These are phyloP conservation scores for Orbilia blumenaviensis DNA, from an alignment of 2,329 filamentous ascomycete species.

Conservation along the genomic window DNA sequence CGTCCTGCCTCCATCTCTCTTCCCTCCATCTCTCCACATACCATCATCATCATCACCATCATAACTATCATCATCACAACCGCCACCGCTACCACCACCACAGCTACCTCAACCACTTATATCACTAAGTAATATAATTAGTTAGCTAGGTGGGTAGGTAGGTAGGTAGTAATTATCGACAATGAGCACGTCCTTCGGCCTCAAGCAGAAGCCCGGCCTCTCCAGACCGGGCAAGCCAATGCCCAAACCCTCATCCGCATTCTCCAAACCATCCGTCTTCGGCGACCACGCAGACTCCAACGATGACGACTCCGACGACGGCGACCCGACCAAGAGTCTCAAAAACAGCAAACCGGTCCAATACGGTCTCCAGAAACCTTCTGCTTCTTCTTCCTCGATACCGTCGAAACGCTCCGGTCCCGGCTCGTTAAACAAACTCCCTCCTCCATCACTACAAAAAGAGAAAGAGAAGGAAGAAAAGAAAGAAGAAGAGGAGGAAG, in stretches of 20 bases:
- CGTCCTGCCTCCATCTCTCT: conserved; percentile 1
- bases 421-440: conserved; percentile 63
- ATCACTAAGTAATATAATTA: too few relatives aligned
- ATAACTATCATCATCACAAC: conserved; percentile 62
- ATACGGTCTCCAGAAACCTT: conserved; percentile 60
- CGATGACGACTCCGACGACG: conserved; percentile 60
- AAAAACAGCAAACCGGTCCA: conserved; percentile 58
- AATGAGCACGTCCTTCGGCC: conserved; percentile 71
- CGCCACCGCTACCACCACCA: too few relatives aligned
- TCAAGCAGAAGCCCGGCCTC: conserved; percentile 59
- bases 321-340: conserved; percentile 62
- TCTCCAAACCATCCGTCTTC: conserved; percentile 42
- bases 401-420: conserved; percentile 56
- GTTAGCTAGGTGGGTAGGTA: too few relatives aligned
- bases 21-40: not conserved
- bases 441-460: conserved; percentile 60
- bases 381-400: conserved; percentile 58
- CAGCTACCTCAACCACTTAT: too few relatives aligned
- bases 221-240: conserved; percentile 68
- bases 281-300: conserved; percentile 66
- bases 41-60: conserved; percentile 60
- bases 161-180: too few relatives aligned
- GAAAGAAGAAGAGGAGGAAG: conserved; percentile 68
- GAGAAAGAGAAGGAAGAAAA: not conserved
- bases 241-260: conserved; percentile 68